Percentiles rank a stretch among this genome's conserved stretches.
phyloP scores from a whole-genome alignment of 1,284 basidiomycete species.

The Amylostereum chailletii region DNA sequence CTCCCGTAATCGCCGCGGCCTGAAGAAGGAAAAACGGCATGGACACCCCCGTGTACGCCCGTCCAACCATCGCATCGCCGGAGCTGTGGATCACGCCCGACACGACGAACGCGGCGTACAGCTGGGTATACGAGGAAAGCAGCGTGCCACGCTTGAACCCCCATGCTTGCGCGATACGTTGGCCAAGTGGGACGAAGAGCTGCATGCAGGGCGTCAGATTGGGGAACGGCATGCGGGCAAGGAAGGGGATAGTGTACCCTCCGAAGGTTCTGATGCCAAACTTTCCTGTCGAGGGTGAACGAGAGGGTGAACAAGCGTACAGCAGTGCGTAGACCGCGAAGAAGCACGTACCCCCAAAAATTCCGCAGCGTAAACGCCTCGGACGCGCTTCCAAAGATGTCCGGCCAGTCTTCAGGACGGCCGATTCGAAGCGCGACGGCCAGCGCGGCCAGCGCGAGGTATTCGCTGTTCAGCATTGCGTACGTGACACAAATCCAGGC shows the following conservation, averaged over 20 bases:
- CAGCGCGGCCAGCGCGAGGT: no score
- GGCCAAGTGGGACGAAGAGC: conserved; percentile 16
- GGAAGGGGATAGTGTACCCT: conserved; percentile 10
- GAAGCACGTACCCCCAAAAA: no score
- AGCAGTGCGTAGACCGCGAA: no score
- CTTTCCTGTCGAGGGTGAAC: conserved; percentile 13
- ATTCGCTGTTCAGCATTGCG: no score
- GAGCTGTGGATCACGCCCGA: conserved; percentile 22
- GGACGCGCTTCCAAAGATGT: no score
- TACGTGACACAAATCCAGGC: no score
- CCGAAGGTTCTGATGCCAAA: conserved; percentile 23
- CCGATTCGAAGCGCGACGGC: no score
- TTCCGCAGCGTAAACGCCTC: no score
- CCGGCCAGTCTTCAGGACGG: no score
- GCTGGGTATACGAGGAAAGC: conserved; percentile 22
- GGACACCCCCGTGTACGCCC: conserved; percentile 11
- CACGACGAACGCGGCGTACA: conserved; percentile 23
- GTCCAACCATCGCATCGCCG: conserved; percentile 14
- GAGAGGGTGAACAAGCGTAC: no score
- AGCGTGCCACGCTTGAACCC: conserved; percentile 14
- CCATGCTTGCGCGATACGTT: conserved; percentile 10
- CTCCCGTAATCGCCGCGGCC: conserved; percentile 20
- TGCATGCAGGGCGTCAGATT: conserved; percentile 1
- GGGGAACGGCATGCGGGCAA: background rate
- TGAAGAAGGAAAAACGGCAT: conserved; percentile 21